Base-by-base conservation (phyloP, 208 protist species). In the Crithidia acanthocephali region DNA sequence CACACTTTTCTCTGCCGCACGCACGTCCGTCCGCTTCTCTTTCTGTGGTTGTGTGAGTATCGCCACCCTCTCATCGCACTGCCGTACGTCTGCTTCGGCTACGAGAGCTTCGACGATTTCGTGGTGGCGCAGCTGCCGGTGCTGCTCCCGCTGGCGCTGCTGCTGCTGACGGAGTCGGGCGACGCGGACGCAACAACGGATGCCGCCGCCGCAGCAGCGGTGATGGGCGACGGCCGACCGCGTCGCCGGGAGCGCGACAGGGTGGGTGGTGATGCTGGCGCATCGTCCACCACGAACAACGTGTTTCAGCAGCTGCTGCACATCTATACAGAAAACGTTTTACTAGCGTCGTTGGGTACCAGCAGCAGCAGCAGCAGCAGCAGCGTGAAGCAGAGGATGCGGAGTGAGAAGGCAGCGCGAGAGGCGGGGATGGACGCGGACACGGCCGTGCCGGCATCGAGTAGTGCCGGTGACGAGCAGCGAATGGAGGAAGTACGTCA, bases 21-120 rank as follows among this genome's bases (percentile, higher is more conserved):
- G 35, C 64, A 92, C 57, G 60, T 56, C 32, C 80, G 84, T 20
- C 47, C 63, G 1, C 67, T 91, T 0, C 62, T 92, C n/a, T 90
- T 88, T 67, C 53, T 72, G 25, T 95, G 90, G 90, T 64, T 95
- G 32, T 92, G 86, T 75, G 65, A 72, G 35, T 80, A 80, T 44
- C 67, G 77, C 8, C 90, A 95, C 50, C 74, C 79, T 8, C 73
- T 86, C 27, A 76, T 86, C 11, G 90, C 90, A n/a, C 76, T 95
- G 50, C 90, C 87, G 13, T 62, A 83, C 44, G 42, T 30, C 25
- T 92, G 81, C 57, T 88, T 95, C 68, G 90, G 90, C 48, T 87
- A 76, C 60, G 44, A 50, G 7, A 75, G 68, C 3, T 45, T 85
- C 35, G 51, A 67, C 7, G 33, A 74, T 4, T 78, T 92, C 33